Percentiles rank a stretch among this genome's conserved stretches.
These are phyloP conservation scores for Neofusicoccum umdonicola DNA, from an alignment of 2,329 filamentous ascomycete genomes.

Conservation along the genomic window DNA sequence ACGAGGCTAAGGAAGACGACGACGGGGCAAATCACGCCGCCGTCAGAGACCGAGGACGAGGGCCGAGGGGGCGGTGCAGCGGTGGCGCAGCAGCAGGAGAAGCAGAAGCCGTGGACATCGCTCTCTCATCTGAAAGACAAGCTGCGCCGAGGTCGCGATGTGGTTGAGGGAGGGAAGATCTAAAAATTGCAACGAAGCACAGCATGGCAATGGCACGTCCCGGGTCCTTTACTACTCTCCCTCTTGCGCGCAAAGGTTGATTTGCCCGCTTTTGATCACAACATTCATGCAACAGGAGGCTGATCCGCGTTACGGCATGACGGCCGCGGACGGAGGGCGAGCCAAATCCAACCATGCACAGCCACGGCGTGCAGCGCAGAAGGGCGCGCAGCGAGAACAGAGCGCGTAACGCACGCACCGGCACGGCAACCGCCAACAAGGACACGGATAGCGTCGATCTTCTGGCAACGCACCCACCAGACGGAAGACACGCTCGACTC, in stretches of 20 bases:
- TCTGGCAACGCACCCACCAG: not conserved
- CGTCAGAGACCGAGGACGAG: not conserved
- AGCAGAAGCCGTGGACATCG: not conserved
- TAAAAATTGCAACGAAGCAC: not conserved
- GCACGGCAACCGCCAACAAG: no score
- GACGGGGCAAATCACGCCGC: not conserved
- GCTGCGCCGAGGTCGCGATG: not conserved
- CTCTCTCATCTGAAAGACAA: not conserved
- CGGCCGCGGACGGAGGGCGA: not conserved
- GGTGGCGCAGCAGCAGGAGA: not conserved
- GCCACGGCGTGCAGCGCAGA: not conserved
- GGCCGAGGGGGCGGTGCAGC: not conserved
- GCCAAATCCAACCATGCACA: not conserved
- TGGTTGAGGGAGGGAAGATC: not conserved
- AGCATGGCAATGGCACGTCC: not conserved
- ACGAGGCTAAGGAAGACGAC: conserved; percentile 24
- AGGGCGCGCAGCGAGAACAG: not conserved
- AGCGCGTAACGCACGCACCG: not conserved
- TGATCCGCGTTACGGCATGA: not conserved
- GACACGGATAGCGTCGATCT: not conserved
- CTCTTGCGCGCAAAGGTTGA: not conserved
- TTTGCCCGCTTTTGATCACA: not conserved
- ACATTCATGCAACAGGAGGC: not conserved
- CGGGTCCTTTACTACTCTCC: not conserved
- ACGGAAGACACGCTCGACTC: no score